These are phyloP conservation scores for Yamadazyma kanchanaburiensis DNA, from an alignment of 1,139 yeast genomes.

Conservation along the genomic window DNA sequence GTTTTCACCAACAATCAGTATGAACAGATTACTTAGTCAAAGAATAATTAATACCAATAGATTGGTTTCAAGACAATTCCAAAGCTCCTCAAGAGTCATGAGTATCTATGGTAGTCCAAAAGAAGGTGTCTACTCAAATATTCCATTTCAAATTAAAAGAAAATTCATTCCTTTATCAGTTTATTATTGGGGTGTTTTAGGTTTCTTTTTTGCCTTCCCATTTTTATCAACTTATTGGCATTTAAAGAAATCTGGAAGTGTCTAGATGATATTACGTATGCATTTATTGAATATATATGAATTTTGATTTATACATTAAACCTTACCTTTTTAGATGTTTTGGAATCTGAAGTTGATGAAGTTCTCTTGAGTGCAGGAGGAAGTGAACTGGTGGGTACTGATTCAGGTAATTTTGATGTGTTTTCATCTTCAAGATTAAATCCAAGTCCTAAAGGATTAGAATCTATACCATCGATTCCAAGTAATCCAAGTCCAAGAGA, in stretches of 20 bases:
- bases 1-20: too few relatives aligned
- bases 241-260: conserved; percentile 67
- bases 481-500: too few relatives aligned
- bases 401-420: too few relatives aligned
- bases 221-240: conserved; percentile 67
- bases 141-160: conserved; percentile 94
- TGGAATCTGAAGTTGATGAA: too few relatives aligned
- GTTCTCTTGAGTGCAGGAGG: too few relatives aligned
- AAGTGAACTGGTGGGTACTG: conserved; percentile 5
- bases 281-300: conserved; percentile 5
- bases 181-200: conserved; percentile 76
- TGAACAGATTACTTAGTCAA: conserved; percentile 13
- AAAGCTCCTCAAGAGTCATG: conserved; percentile 32
- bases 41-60: conserved; percentile 22
- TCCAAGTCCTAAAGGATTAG: conserved; percentile 5
- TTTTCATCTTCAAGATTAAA: too few relatives aligned
- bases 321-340: conserved; percentile 27
- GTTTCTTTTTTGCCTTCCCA: conserved; percentile 59
- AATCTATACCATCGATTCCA: too few relatives aligned
- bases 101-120: conserved; percentile 48
- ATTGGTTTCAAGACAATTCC: conserved; percentile 32
- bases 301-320: conserved; percentile 19
- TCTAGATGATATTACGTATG: conserved; percentile 4
- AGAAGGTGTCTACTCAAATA: conserved; percentile 85
- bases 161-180: conserved; percentile 76